Conservation (phyloP, 2,329 filamentous ascomycete species). For the Thielaviopsis populi region DNA sequence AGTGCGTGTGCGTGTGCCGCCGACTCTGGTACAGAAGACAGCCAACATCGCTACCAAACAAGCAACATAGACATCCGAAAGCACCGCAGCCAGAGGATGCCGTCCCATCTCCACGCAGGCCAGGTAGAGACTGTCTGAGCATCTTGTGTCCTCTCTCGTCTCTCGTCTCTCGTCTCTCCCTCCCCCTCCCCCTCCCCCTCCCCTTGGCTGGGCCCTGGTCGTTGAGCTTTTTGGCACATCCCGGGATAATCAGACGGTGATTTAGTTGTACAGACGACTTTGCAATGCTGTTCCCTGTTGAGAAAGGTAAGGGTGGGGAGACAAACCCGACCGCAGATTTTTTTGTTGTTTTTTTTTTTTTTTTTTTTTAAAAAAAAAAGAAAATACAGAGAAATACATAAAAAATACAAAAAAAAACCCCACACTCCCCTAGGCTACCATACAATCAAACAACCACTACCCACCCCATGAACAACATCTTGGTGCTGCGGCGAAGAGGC, state of each 20-base stretch:
- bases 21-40: too few species aligned
- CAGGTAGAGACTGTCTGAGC: too few species aligned
- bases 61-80: too few species aligned
- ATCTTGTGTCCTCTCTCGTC: not conserved
- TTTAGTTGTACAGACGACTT: slow-evolving; percentile 6
- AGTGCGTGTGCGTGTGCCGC: too few species aligned
- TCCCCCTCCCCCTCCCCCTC: not conserved
- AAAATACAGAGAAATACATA: not conserved
- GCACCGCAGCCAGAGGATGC: too few species aligned
- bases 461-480: too few species aligned
- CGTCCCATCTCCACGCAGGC: too few species aligned
- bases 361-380: too few species aligned
- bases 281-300: slow-evolving; percentile 2
- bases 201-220: not conserved
- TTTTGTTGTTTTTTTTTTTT: not conserved
- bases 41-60: too few species aligned
- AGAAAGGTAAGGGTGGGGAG: not conserved
- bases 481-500: not conserved
- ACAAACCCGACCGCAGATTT: too few species aligned
- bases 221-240: not conserved
- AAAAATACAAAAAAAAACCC: not conserved
- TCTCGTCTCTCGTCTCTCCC: not conserved
- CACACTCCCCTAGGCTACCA: too few species aligned
- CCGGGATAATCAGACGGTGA: slow-evolving; percentile 3
- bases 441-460: too few species aligned